Conservation (phyloP, 75 land plant genomes). For the Cryptomeria japonica region DNA sequence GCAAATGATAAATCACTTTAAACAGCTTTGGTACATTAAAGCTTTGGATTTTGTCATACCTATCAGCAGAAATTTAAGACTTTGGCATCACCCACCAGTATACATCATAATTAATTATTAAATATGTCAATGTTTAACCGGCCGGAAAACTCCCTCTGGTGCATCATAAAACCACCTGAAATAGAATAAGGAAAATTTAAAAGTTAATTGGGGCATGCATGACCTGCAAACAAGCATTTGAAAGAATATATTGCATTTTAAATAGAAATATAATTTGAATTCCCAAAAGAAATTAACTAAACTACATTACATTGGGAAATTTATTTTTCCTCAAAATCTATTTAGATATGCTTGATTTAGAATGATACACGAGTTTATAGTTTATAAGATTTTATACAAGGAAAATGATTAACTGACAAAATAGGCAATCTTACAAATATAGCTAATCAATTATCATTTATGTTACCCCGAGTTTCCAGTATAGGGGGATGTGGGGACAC, state of each 20-base stretch:
- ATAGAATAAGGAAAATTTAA: background rate
- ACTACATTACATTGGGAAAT: background rate
- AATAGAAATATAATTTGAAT: background rate
- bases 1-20: background rate
- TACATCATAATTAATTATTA: background rate
- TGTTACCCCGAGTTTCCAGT: no score
- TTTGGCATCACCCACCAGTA: background rate
- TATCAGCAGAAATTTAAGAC: background rate
- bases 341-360: background rate
- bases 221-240: background rate
- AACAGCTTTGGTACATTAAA: background rate
- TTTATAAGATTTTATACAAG: background rate
- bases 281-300: background rate
- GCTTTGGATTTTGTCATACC: background rate
- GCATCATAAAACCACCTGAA: slow-evolving; percentile 13
- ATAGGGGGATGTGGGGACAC: no score
- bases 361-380: background rate
- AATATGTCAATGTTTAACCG: background rate
- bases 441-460: background rate
- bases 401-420: background rate
- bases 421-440: background rate
- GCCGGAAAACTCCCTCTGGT: background rate
- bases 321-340: background rate
- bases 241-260: background rate
- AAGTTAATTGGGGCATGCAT: background rate